Percentiles rank a stretch among this genome's conserved stretches.
Evolutionary conservation across 2,329 filamentous ascomycete genomes (phyloP).

Genomic region (Leptosphaerulina australis): DNA sequence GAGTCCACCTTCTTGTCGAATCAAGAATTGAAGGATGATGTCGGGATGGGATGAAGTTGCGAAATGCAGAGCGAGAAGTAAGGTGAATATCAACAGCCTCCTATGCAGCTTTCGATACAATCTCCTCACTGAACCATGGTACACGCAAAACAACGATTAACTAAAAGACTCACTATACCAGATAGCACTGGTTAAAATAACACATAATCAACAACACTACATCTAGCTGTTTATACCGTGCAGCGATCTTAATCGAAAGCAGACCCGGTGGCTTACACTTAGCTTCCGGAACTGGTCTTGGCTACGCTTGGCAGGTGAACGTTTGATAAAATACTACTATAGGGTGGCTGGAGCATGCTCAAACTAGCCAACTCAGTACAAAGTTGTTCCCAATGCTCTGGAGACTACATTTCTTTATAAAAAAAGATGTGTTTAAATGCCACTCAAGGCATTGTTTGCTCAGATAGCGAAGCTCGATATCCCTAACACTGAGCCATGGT

Average conservation of each 20-base stretch:
- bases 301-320: conserved; percentile 18
- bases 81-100: too few species aligned
- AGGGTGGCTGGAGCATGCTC: conserved; percentile 3
- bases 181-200: background rate
- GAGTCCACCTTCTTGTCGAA: conserved; percentile 25
- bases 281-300: conserved; percentile 23
- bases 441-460: too few species aligned
- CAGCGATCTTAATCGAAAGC: background rate
- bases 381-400: too few species aligned
- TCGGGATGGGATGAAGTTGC: background rate
- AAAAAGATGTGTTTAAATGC: too few species aligned
- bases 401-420: too few species aligned
- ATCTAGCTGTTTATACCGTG: background rate
- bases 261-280: conserved; percentile 4
- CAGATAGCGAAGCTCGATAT: background rate
- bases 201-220: background rate
- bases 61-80: too few species aligned
- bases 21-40: conserved; percentile 2
- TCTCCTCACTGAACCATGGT: background rate
- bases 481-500: too few species aligned
- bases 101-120: background rate
- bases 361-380: too few species aligned
- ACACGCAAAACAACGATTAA: background rate
- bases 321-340: conserved; percentile 1
- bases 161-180: background rate